Conservation (phyloP, 495 filamentous ascomycete species). For the Penicillium verhagenii region DNA sequence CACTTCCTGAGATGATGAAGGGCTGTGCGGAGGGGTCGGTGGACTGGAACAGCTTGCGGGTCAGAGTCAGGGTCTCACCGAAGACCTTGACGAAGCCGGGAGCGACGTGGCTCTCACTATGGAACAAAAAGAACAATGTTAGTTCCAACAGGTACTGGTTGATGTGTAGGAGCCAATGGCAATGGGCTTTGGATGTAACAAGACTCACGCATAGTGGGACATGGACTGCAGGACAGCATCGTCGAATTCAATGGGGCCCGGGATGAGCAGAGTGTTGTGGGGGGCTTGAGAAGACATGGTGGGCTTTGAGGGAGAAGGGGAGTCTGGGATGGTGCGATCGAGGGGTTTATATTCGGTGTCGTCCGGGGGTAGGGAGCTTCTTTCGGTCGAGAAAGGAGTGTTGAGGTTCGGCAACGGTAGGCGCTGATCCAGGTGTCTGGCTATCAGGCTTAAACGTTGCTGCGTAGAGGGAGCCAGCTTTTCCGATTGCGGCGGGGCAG, state of each 20-base stretch:
- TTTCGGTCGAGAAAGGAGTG: constrained; percentile 67
- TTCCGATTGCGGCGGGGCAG: constrained; percentile 42
- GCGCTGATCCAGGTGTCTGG: constrained; percentile 70
- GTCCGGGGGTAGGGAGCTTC: constrained; percentile 52
- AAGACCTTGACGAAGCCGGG: constrained; percentile 86
- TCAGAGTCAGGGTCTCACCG: constrained; percentile 81
- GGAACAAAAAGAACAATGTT: background rate
- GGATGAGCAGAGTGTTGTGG: constrained; percentile 86
- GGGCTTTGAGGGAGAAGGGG: constrained; percentile 15
- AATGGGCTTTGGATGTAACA: background rate
- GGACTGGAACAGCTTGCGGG: constrained; percentile 91
- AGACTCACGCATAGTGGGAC: constrained; percentile 84
- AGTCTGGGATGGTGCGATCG: constrained; percentile 35
- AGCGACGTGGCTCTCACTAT: constrained; percentile 88
- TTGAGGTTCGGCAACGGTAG: constrained; percentile 60
- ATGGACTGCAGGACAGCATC: constrained; percentile 95
- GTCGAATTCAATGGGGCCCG: constrained; percentile 97
- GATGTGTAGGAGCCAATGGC: background rate
- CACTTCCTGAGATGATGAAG: constrained; percentile 90
- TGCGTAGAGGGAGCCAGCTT: constrained; percentile 58
- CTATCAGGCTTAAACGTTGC: constrained; percentile 75
- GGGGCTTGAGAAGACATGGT: constrained; percentile 75
- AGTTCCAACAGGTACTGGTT: background rate
- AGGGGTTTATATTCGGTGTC: constrained; percentile 57
- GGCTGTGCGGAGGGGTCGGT: constrained; percentile 79